These are phyloP conservation scores for Bullera alba DNA, from an alignment of 768 basidiomycete species.

Conservation along the genomic window DNA sequence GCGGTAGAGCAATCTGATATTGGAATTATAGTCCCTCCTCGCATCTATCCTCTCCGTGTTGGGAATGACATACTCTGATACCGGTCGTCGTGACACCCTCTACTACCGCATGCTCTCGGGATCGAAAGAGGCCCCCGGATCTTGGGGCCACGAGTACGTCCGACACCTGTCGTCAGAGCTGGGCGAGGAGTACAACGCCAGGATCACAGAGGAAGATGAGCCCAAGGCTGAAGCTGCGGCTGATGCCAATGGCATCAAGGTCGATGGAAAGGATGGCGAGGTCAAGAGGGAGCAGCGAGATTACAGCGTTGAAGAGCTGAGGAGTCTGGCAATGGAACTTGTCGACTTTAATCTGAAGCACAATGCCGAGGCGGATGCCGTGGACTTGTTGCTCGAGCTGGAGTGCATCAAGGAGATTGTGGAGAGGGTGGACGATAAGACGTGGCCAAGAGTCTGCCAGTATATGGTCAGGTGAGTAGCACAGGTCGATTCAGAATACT, in stretches of 20 bases:
- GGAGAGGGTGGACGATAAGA: conserved; percentile 60
- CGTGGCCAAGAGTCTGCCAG: conserved; percentile 78
- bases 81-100: conserved; percentile 89
- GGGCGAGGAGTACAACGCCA: conserved; percentile 71
- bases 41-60: conserved; percentile 96
- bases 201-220: conserved; percentile 9
- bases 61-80: conserved; percentile 99
- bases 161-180: conserved; percentile 93
- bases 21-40: conserved; percentile 66
- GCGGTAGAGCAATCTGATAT: neutral
- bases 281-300: conserved; percentile 17
- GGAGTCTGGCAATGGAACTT: conserved; percentile 69
- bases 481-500: neutral
- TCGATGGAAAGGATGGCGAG: conserved; percentile 43
- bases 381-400: conserved; percentile 87
- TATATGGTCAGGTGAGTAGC: conserved; percentile 82
- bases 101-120: conserved; percentile 81
- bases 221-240: too few relatives aligned
- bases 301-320: conserved; percentile 57
- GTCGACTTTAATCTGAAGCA: conserved; percentile 82
- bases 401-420: conserved; percentile 78
- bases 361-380: conserved; percentile 97
- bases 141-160: conserved; percentile 99
- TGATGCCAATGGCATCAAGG: conserved; percentile 52
- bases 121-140: conserved; percentile 66